Base-by-base conservation (phyloP, 345 rosid species). In the Triadica sebifera region DNA sequence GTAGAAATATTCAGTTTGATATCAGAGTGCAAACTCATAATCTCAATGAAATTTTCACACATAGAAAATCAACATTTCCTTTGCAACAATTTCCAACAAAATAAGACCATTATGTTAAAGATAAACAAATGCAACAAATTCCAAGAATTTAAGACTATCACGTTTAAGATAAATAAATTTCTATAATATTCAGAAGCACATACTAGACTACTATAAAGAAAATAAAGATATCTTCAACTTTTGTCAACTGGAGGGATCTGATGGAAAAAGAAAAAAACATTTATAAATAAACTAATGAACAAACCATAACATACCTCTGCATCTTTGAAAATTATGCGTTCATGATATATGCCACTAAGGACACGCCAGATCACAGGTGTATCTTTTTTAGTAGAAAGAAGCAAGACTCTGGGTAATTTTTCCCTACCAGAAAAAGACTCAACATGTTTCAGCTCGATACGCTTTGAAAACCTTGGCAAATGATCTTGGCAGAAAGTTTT, bases 361-460 rank as follows among this genome's bases (percentile, higher is more conserved):
- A 85, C 96, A 55, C 93, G 96, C 98, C 96, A 93, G 65, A 90
- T 93, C 8, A 84, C 83, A 47, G 98, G 92, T 52, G 99, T 88
- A 49, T 89, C 88, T 72, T 85, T 93, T 82, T 93, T 93, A 58
- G 98, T 90, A 57, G 97, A 87, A 63, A 95, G 87, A 61, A 95
- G 96, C 79, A 91, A n/a, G 75, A 93, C 89, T 81, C 78, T 83
- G 10, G 91, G 94, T 39, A 73, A 64, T 66, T 53, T 80, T 65
- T 82, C 86, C 16, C 45, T 75, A 52, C 72, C 79, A 58, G 82
- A 80, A 52, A 79, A 71, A 62, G 74, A 74, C 59, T 89, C 85
- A 45, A 85, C 72, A 34, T 69, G 46, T 38, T 85, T 82, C 71
- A 86, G 82, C 80, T 87, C 85, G 59, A 89, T 62, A 79, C 83